Evolutionary conservation across 164 flowering plant species (phyloP), one percentile per base, ranked within the genome.

Genomic region (Kingdonia uniflora): DNA sequence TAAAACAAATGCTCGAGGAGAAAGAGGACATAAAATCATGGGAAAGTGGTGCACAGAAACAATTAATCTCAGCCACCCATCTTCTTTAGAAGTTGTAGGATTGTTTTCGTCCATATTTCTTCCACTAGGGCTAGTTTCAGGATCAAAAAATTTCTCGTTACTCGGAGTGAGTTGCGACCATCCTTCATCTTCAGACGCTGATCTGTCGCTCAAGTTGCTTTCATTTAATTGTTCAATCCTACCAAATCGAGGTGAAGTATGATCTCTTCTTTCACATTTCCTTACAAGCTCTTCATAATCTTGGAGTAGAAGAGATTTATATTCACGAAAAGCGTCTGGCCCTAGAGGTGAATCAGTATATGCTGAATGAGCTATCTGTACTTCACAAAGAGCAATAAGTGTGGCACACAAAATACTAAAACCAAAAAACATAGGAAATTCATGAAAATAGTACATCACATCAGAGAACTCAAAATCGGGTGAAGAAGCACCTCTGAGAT

Each of bases 291-390:
- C 99, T 42, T 86, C 87, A 70, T 77, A 92, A 72, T 92, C 99
- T 80, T 84, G 99, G 46, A 81, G 67, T 39, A 92, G 94, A 70
- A 92, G 73, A 54, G 82, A 67, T 72, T 86, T 82, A 75, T 92
- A 92, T 63, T 92, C 99, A 66, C 50, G 83, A 59, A 72, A 92
- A 55, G 99, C 99, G 71, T 92, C 99, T 43, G 99, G 95, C 33
- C 99, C 96, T 59, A 92, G 72, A 54, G 99, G 99, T 54, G 96
- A 88, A 68, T 82, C 91, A 59, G 89, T n/a, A n/a, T n/a, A n/a
- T n/a, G n/a, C n/a, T n/a, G n/a, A n/a, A n/a, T n/a, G n/a, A n/a
- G n/a, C n/a, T 79, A 74, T 76, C n/a, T n/a, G n/a, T n/a, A n/a
- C n/a, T n/a, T n/a, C n/a, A n/a, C n/a, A n/a, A n/a, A n/a, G n/a